Evolutionary conservation across 352 stramenopile species (phyloP), one percentile per base, ranked within the genome.

Genomic region (Plasmopara halstedii): DNA sequence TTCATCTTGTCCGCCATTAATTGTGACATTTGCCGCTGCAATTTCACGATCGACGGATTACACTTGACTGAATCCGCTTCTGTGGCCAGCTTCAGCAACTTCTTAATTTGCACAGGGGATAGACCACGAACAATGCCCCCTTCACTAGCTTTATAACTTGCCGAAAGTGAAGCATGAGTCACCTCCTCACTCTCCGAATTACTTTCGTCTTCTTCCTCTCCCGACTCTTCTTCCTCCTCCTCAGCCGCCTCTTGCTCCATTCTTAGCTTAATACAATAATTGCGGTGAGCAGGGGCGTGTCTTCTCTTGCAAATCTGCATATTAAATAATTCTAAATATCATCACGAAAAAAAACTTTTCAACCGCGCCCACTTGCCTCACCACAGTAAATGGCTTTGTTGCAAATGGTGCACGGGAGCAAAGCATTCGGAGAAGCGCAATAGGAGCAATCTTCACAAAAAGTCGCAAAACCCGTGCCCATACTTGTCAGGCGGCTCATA

Each of bases 11-110:
- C 59, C 20, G 56, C 53, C 68, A 88, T 88, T 21, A 93, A 63
- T 52, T 87, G 66, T 20, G 75, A 61, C 15, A 93, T 85, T 53
- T 93, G 81, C 31, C 65, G 42, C 62, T 93, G 73, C 11, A 90
- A 51, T 45, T 74, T 61, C 22, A 83, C 73, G 38, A 90, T 64
- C 20, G 59, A 68, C 22, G 63, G 71, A 29, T 45, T 69, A 15
- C 57, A 66, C 3, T 57, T 73, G 32, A 72, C 64, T n/a, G 45
- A 43, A 38, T 90, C 75, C 0, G 69, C 50, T 44, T 79, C 81
- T 7, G 62, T 49, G 22, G 75, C 83, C 27, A 90, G 58, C 10
- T 83, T 71, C 17, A 90, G 53, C 37, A 90, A 57, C 33, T 70
- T 73, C 57, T 83, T 73, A 45, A 90, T 66, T 53, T 90, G 75